phyloP scores from a whole-genome alignment of 331 rosid genomes.

The Malus hybrid region DNA sequence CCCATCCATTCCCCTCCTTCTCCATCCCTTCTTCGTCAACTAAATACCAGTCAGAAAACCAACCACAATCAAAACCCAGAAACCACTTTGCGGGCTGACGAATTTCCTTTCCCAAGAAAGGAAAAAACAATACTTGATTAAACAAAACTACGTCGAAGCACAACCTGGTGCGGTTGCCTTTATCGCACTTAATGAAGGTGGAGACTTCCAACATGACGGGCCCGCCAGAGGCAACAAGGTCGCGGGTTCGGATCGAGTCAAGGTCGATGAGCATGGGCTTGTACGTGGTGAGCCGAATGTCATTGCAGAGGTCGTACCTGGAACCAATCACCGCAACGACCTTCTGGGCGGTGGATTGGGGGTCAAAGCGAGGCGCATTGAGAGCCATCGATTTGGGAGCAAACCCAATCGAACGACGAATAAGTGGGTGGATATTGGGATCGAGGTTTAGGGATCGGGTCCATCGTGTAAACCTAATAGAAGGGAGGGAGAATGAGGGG shows the following conservation, averaged over 20 bases:
- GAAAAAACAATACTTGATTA: slow-evolving; percentile 35
- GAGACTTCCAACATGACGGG: slow-evolving; percentile 47
- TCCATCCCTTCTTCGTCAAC: too few species aligned
- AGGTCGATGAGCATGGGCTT: slow-evolving; percentile 45
- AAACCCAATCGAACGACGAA: background rate
- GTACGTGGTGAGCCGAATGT: slow-evolving; percentile 44
- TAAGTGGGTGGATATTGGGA: background rate
- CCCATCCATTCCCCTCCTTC: too few species aligned
- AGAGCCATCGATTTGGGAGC: slow-evolving; percentile 19
- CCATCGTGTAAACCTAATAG: too few species aligned
- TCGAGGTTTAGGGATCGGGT: background rate
- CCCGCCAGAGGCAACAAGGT: slow-evolving; percentile 65
- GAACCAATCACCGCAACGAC: slow-evolving; percentile 66
- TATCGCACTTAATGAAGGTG: slow-evolving; percentile 1
- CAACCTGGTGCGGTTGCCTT: slow-evolving; percentile 50
- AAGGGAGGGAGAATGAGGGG: too few species aligned
- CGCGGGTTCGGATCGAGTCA: slow-evolving; percentile 30
- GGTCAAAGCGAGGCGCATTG: slow-evolving; percentile 27
- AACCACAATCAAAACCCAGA: background rate
- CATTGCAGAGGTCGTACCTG: slow-evolving; percentile 65
- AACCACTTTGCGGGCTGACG: background rate
- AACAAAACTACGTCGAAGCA: slow-evolving; percentile 65
- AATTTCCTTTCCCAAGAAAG: background rate
- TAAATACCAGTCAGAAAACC: too few species aligned
- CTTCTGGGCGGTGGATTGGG: slow-evolving; percentile 58